These are phyloP conservation scores for Phytophthora ohioensis DNA, from an alignment of 352 stramenopile species.

Conservation along the genomic window DNA sequence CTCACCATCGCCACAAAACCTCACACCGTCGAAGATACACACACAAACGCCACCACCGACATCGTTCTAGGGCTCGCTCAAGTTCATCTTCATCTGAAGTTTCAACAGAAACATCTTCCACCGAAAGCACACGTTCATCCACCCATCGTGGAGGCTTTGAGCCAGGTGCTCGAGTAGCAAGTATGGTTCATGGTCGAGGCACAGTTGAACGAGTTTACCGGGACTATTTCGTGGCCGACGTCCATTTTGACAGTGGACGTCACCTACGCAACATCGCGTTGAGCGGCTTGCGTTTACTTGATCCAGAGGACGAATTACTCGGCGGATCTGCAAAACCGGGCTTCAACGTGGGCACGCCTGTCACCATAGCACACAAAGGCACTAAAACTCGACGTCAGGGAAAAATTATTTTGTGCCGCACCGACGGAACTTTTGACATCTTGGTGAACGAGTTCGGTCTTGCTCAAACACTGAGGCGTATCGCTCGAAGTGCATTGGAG, in stretches of 20 bases:
- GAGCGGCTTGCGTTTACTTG: constrained; percentile 41
- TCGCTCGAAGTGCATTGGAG: constrained; percentile 39
- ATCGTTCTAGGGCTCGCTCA: not conserved
- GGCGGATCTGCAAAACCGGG: constrained; percentile 14
- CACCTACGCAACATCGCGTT: constrained; percentile 71
- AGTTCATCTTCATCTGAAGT: constrained; percentile 14
- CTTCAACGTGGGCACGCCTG: constrained; percentile 39
- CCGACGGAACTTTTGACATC: constrained; percentile 73
- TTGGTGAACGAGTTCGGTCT: constrained; percentile 57
- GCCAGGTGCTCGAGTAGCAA: constrained; percentile 62
- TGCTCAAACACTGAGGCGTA: constrained; percentile 50
- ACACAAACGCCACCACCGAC: constrained; percentile 2
- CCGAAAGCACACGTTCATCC: constrained; percentile 15
- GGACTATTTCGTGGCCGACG: constrained; percentile 75
- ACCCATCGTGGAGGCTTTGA: constrained; percentile 40
- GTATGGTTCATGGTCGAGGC: constrained; percentile 43
- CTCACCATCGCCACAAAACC: not conserved
- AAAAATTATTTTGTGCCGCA: constrained; percentile 60
- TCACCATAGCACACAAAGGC: constrained; percentile 56
- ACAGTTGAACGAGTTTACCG: constrained; percentile 71
- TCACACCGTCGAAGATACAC: constrained; percentile 9
- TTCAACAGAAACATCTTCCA: constrained; percentile 33
- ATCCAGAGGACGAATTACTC: constrained; percentile 31
- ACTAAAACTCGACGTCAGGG: constrained; percentile 59
- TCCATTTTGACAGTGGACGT: constrained; percentile 72